These are phyloP conservation scores for Eucalyptus viminalis DNA, from an alignment of 345 rosid species.

Conservation along the genomic window DNA sequence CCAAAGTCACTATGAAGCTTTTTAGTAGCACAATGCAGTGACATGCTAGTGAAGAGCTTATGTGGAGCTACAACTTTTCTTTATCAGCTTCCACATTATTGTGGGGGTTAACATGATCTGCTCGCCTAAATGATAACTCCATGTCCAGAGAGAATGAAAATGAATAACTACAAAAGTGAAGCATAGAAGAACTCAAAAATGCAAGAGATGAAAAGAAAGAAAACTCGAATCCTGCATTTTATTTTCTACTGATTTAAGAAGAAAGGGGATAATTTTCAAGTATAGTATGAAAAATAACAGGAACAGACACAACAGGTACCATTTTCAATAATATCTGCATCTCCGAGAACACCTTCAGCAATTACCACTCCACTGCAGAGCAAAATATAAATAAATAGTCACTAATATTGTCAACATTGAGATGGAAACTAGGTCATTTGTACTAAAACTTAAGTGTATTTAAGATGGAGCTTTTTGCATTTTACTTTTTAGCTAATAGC, in stretches of 20 bases:
- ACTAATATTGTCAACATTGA: background rate
- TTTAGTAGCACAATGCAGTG: background rate
- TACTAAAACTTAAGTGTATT: background rate
- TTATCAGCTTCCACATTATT: background rate
- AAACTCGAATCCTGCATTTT: background rate
- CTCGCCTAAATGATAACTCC: background rate
- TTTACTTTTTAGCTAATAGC: background rate
- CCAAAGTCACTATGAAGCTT: background rate
- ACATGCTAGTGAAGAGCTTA: background rate
- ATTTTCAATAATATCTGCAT: conserved; percentile 27
- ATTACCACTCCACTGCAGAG: conserved; percentile 91
- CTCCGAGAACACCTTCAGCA: conserved; percentile 75
- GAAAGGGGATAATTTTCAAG: background rate
- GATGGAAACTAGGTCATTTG: background rate
- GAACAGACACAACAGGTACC: conserved; percentile 16
- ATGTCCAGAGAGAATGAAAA: background rate
- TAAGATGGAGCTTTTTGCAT: background rate
- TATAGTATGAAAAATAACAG: background rate
- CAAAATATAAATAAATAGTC: background rate
- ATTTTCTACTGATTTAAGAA: background rate
- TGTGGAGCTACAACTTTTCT: background rate
- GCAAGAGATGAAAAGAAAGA: background rate
- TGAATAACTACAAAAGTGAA: background rate
- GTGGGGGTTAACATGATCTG: background rate
- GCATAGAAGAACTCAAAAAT: background rate